Percentiles rank a stretch among this genome's conserved stretches.
These are phyloP conservation scores for Thermothelomyces thermophilus DNA, from an alignment of 2,329 filamentous ascomycete genomes.

Conservation along the genomic window DNA sequence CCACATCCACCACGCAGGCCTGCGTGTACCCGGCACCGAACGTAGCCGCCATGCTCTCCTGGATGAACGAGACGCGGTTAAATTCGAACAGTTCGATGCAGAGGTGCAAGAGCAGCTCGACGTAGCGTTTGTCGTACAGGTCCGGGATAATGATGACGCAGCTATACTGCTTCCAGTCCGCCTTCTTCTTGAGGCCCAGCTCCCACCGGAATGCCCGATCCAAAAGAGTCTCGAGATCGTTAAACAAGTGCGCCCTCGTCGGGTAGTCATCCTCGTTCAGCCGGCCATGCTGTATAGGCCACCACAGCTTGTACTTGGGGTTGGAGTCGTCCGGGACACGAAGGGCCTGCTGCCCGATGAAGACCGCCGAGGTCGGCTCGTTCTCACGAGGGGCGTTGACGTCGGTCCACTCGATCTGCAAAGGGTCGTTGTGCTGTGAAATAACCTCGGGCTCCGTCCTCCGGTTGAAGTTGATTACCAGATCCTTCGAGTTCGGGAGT, in stretches of 20 bases:
- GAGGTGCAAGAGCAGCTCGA: slow-evolving; percentile 76
- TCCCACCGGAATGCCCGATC: slow-evolving; percentile 84
- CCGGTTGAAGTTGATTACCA: slow-evolving; percentile 91
- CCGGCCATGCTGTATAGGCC: slow-evolving; percentile 81
- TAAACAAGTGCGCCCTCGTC: slow-evolving; percentile 70
- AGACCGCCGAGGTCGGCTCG: slow-evolving; percentile 53
- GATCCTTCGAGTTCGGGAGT: slow-evolving; percentile 92
- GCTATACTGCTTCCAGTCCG: slow-evolving; percentile 83
- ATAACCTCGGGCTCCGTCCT: slow-evolving; percentile 79
- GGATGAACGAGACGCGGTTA: slow-evolving; percentile 82
- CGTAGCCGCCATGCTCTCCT: slow-evolving; percentile 89
- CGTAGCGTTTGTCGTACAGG: slow-evolving; percentile 89
- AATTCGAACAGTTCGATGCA: slow-evolving; percentile 88
- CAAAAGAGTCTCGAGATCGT: slow-evolving; percentile 81
- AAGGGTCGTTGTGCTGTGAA: slow-evolving; percentile 86
- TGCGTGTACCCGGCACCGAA: slow-evolving; percentile 94
- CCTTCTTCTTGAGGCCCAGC: slow-evolving; percentile 67
- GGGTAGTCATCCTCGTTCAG: slow-evolving; percentile 86
- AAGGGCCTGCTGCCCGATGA: slow-evolving; percentile 75
- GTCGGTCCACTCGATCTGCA: slow-evolving; percentile 94
- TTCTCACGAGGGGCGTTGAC: slow-evolving; percentile 60
- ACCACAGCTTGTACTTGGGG: slow-evolving; percentile 86
- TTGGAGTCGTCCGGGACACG: slow-evolving; percentile 84
- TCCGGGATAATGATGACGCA: slow-evolving; percentile 97
- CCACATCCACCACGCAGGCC: slow-evolving; percentile 91